These are phyloP conservation scores for Verruconis gallopava DNA, from an alignment of 2,329 filamentous ascomycete species.

Conservation along the genomic window DNA sequence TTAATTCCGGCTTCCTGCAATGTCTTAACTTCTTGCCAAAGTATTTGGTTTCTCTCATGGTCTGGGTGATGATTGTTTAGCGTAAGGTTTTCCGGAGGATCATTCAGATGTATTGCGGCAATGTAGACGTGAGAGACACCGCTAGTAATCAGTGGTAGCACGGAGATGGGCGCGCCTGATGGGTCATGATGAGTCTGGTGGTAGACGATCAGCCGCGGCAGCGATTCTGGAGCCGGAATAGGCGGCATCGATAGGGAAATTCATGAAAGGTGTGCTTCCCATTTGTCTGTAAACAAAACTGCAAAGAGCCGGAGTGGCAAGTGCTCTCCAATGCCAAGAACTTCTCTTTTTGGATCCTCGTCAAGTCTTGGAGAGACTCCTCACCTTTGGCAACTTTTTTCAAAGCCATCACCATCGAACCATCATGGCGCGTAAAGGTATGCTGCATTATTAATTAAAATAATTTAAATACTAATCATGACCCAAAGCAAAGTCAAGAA, in stretches of 20 bases:
- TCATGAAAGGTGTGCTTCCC: too few relatives aligned
- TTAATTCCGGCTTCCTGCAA: slow-evolving; percentile 64
- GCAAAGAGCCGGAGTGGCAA: too few relatives aligned
- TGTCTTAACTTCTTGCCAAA: slow-evolving; percentile 67
- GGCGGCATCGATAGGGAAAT: too few relatives aligned
- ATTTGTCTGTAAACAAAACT: too few relatives aligned
- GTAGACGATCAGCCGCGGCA: slow-evolving; percentile 40
- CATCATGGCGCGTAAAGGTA: neutral
- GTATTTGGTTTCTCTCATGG: slow-evolving; percentile 51
- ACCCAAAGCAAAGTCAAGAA: slow-evolving; percentile 67
- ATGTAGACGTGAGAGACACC: slow-evolving; percentile 72
- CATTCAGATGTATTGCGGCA: slow-evolving; percentile 74
- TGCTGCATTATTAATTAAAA: too few relatives aligned
- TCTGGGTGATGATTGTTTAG: slow-evolving; percentile 68
- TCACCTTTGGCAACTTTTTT: too few relatives aligned
- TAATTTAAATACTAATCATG: neutral
- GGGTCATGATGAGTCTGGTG: slow-evolving; percentile 51
- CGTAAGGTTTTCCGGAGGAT: slow-evolving; percentile 50
- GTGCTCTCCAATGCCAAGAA: too few relatives aligned
- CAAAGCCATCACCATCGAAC: too few relatives aligned
- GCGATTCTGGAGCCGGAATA: neutral
- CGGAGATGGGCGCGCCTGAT: slow-evolving; percentile 44
- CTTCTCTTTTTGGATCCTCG: neutral
- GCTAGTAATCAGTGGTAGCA: slow-evolving; percentile 45
- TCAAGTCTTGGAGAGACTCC: too few relatives aligned